Conservation (phyloP, 805 yeast genomes). For the Maudiozyma bulderi region DNA sequence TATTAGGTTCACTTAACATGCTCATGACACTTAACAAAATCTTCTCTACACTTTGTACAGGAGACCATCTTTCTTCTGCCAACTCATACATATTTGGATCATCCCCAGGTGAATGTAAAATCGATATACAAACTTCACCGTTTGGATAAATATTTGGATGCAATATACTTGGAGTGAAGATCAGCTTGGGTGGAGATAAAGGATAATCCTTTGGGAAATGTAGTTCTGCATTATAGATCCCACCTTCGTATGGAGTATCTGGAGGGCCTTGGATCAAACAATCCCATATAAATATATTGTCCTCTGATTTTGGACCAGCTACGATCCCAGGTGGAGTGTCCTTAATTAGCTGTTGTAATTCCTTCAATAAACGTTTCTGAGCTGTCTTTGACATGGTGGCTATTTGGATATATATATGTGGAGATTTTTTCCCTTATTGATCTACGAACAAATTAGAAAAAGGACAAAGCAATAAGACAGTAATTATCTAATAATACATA, state of each 20-base stretch:
- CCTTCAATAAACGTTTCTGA: constrained; percentile 76
- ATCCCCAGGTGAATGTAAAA: constrained; percentile 92
- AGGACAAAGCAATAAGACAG: no score
- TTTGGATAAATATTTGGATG: constrained; percentile 93
- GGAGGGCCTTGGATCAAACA: constrained; percentile 77
- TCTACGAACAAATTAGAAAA: no score
- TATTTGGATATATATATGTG: no score
- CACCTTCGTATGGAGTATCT: constrained; percentile 78
- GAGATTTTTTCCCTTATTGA: no score
- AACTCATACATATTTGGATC: constrained; percentile 93
- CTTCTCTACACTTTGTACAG: constrained; percentile 96
- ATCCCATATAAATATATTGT: constrained; percentile 71
- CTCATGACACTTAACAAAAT: constrained; percentile 85
- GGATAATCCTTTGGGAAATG: constrained; percentile 76
- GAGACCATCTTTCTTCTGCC: constrained; percentile 97
- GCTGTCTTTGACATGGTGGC: constrained; percentile 47
- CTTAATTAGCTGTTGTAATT: constrained; percentile 71
- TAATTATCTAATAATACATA: no score
- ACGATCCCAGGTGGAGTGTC: constrained; percentile 93
- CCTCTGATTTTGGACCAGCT: constrained; percentile 81
- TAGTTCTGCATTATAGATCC: constrained; percentile 71
- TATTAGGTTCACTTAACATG: constrained; percentile 95
- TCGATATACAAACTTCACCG: constrained; percentile 93
- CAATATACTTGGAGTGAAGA: constrained; percentile 68
- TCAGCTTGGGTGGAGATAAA: constrained; percentile 67